These are phyloP conservation scores for Sugiyamaella grinbergsii DNA, from an alignment of 1,139 yeast species.

Conservation along the genomic window DNA sequence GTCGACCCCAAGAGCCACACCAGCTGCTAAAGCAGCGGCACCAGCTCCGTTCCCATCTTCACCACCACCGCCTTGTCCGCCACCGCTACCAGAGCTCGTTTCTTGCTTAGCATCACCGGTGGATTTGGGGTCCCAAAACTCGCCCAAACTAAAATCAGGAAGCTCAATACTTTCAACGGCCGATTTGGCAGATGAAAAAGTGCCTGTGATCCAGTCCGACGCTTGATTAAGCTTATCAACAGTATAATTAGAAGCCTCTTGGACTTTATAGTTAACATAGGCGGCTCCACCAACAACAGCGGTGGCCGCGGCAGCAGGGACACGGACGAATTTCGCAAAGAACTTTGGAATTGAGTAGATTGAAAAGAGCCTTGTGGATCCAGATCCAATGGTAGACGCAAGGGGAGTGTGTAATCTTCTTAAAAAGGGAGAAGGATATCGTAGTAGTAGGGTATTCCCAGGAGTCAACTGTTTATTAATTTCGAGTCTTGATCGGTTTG, in stretches of 20 bases:
- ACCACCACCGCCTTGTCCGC: slow-evolving; percentile 17
- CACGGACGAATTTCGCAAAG: slow-evolving; percentile 57
- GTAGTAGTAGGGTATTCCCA: slow-evolving; percentile 7
- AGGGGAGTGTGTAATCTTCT: slow-evolving; percentile 10
- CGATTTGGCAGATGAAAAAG: slow-evolving; percentile 33
- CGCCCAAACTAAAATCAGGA: slow-evolving; percentile 34
- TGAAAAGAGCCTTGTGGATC: slow-evolving; percentile 24
- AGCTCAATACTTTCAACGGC: slow-evolving; percentile 33
- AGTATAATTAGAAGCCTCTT: slow-evolving; percentile 76
- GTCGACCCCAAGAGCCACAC: slow-evolving; percentile 39
- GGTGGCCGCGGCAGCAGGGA: slow-evolving; percentile 77
- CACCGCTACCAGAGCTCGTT: slow-evolving; percentile 16
- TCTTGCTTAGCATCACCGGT: slow-evolving; percentile 4
- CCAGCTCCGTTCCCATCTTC: slow-evolving; percentile 34
- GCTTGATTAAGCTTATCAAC: slow-evolving; percentile 63
- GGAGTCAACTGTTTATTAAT: not conserved
- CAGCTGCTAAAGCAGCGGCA: slow-evolving; percentile 41
- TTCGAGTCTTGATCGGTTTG: slow-evolving; percentile 3
- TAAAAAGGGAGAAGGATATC: slow-evolving; percentile 14
- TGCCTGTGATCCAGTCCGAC: slow-evolving; percentile 56
- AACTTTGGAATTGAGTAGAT: slow-evolving; percentile 45
- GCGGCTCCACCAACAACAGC: slow-evolving; percentile 94
- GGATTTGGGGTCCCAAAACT: slow-evolving; percentile 25
- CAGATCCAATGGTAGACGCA: not conserved
- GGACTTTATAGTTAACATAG: slow-evolving; percentile 86